phyloP scores from a whole-genome alignment of 1,284 basidiomycete species.

The Heliocybe sulcata region DNA sequence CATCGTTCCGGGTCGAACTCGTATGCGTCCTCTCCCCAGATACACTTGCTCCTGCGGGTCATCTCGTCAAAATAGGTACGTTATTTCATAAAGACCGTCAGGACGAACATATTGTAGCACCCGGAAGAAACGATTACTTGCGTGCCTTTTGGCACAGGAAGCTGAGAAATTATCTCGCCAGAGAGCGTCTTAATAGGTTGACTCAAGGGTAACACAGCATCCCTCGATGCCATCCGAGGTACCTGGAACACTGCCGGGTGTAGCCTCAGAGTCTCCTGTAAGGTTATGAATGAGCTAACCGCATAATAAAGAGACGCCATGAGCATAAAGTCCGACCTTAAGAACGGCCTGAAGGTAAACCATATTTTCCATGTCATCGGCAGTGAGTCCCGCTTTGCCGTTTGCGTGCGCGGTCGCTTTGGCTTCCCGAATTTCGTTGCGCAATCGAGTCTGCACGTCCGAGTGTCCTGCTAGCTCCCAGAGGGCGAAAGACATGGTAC shows the following conservation, averaged over 20 bases:
- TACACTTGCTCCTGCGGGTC: conserved; percentile 18
- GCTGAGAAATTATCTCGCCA: conserved; percentile 20
- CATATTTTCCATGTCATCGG: conserved; percentile 52
- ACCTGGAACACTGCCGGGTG: conserved; percentile 26
- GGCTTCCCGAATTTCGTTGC: conserved; percentile 38
- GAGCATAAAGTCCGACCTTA: conserved; percentile 29
- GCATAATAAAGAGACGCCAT: not conserved
- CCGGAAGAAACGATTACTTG: conserved; percentile 21
- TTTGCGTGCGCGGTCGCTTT: conserved; percentile 37
- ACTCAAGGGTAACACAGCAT: conserved; percentile 32
- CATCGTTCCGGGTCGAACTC: conserved; percentile 44
- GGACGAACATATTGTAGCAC: conserved; percentile 24
- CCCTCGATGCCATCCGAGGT: conserved; percentile 20
- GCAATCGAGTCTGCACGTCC: conserved; percentile 39
- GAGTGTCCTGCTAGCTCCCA: conserved; percentile 39
- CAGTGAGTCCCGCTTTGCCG: conserved; percentile 19
- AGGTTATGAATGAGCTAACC: not conserved
- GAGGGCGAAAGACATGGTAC: conserved; percentile 21
- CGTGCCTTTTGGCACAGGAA: conserved; percentile 31
- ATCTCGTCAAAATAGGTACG: not conserved
- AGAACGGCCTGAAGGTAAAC: conserved; percentile 19
- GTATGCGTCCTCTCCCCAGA: conserved; percentile 45
- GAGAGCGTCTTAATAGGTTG: conserved; percentile 23
- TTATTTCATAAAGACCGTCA: not conserved
- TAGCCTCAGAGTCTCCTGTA: conserved; percentile 31